These are phyloP conservation scores for Amanita jacksonii DNA, from an alignment of 768 basidiomycete genomes.

Conservation along the genomic window DNA sequence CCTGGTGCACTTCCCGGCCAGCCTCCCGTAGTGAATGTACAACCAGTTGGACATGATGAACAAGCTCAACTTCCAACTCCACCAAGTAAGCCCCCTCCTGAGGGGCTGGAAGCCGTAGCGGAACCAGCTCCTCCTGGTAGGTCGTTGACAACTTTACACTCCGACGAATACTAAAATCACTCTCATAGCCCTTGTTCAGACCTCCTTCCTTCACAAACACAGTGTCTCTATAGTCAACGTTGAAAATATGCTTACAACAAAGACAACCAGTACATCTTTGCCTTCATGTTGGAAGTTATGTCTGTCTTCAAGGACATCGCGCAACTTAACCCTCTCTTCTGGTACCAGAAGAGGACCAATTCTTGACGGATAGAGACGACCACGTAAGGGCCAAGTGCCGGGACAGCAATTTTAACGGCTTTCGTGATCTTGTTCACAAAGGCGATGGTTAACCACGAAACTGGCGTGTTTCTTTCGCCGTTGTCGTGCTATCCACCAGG, in stretches of 20 bases:
- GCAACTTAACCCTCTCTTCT: conserved; percentile 93
- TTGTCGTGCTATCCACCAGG: neutral
- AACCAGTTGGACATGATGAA: conserved; percentile 32
- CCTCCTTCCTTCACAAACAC: conserved; percentile 75
- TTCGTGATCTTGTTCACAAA: conserved; percentile 89
- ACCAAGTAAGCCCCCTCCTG: conserved; percentile 32
- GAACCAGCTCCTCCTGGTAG: conserved; percentile 8
- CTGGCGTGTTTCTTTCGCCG: conserved; percentile 45
- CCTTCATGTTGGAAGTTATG: conserved; percentile 94
- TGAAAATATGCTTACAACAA: conserved; percentile 84
- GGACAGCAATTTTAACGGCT: conserved; percentile 86
- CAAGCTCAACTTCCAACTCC: conserved; percentile 34
- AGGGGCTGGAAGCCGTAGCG: conserved; percentile 12
- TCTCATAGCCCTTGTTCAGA: conserved; percentile 53
- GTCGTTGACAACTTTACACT: neutral
- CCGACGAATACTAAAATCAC: conserved; percentile 9
- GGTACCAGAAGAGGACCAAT: conserved; percentile 84
- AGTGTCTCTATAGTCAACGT: conserved; percentile 84
- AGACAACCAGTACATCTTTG: conserved; percentile 90
- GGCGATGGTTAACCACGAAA: conserved; percentile 75
- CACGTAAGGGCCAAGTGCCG: conserved; percentile 97
- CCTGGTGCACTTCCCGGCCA: conserved; percentile 41
- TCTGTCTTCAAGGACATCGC: conserved; percentile 98
- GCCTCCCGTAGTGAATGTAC: conserved; percentile 22
- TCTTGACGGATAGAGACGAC: conserved; percentile 79